phyloP scores from a whole-genome alignment of 1,284 basidiomycete species.

The Farysia itapuensis region DNA sequence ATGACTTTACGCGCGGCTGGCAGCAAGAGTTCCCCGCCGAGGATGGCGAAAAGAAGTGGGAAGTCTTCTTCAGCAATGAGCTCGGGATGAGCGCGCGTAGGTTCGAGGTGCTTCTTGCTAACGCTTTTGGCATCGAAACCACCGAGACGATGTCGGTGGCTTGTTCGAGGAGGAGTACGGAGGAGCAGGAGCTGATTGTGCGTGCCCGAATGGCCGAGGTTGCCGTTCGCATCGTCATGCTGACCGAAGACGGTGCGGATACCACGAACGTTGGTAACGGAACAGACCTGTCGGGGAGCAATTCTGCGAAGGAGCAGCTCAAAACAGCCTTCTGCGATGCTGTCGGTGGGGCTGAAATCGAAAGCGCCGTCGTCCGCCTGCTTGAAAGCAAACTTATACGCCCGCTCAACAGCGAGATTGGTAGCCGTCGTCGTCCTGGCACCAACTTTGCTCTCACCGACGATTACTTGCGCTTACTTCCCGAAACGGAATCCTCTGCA shows the following conservation, averaged over 20 bases:
- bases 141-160: not conserved
- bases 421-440: conserved; percentile 19
- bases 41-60: conserved; percentile 7
- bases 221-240: conserved; percentile 25
- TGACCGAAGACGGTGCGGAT: not conserved
- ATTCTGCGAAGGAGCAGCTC: conserved; percentile 4
- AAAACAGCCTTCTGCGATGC: conserved; percentile 18
- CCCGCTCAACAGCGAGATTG: conserved; percentile 8
- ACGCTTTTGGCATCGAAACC: conserved; percentile 5
- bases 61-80: conserved; percentile 12
- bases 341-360: conserved; percentile 23
- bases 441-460: conserved; percentile 37
- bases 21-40: conserved; percentile 15
- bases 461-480: conserved; percentile 11
- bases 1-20: conserved; percentile 31
- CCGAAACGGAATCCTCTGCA: conserved; percentile 2
- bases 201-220: conserved; percentile 9
- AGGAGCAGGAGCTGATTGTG: not conserved
- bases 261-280: too few species aligned
- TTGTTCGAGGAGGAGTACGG: not conserved
- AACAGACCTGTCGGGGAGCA: not conserved
- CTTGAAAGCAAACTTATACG: conserved; percentile 27
- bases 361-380: conserved; percentile 24
- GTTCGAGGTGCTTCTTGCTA: conserved; percentile 14
- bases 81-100: conserved; percentile 14